Base-by-base conservation (phyloP, 2,329 filamentous ascomycete species). In the Scedosporium apiospermum region DNA sequence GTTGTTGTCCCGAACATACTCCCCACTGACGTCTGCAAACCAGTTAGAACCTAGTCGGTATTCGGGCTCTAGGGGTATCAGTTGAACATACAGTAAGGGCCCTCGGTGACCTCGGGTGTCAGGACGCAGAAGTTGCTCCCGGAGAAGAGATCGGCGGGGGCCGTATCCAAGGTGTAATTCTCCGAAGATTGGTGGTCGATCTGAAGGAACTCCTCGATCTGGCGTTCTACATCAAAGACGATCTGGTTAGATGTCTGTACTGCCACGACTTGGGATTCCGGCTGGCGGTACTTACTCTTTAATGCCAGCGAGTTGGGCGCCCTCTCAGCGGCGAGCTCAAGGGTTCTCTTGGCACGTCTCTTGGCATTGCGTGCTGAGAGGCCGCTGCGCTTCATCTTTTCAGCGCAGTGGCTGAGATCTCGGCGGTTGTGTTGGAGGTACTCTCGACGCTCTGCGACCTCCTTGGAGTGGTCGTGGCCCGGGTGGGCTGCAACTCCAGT, bases 81-180 rank as follows among this genome's bases (percentile, higher is more conserved):
- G 2, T 27, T 10, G 1, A 30, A 62, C 69, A 60, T 69, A 73
- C 78, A 70, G 71, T 77, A 71, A 63, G 81, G 80, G 2, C 80
- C 80, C 67, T 81, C 72, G 3, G 78, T 82, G 14, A 79, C 77
- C 65, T 82, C 80, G 0, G 79, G 78, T 3, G 74, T 77, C 27
- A 83, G 72, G 14, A 82, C 73, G 63, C 81, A 83, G 18, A 74
- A 75, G 30, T 70, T 71, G 64, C 74, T 74, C 53, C 70, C 70
- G 5, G 68, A 68, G 65, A 77, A 77, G 6, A 77, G 65, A 63
- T 63, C 71, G 34, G 67, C 61, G 6, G 70, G 66, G 18, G 70
- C 68, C 1, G 71, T 68, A 63, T 70, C 64, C 16, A 67, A 55
- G 18, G 69, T 70, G 65, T 75, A 76, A 2, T 66, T 67, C 2